Evolutionary conservation across 352 stramenopile species (phyloP).

Genomic region (Blastocystis sp.): DNA sequence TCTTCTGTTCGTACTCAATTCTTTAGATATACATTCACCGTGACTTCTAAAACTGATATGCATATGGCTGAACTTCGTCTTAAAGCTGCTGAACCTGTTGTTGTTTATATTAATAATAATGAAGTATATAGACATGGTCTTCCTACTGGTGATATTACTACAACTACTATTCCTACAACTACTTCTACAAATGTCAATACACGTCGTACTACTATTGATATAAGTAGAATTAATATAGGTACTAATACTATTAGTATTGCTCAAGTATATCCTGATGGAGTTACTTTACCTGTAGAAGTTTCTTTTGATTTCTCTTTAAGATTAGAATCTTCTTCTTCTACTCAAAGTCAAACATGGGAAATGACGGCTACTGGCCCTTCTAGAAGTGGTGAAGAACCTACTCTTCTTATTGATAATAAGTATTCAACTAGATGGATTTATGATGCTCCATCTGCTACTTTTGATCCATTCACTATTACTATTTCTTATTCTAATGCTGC

Average conservation of each 20-base stretch:
- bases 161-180: background rate
- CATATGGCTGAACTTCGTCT: background rate
- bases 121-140: background rate
- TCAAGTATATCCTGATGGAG: too few relatives aligned
- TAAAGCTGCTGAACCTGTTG: background rate
- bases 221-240: background rate
- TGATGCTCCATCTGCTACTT: background rate
- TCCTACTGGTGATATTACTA: background rate
- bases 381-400: background rate
- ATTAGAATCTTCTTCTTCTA: background rate
- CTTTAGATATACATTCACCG: background rate
- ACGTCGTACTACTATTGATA: background rate
- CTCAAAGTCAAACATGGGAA: background rate
- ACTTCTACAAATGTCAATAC: background rate
- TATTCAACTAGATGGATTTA: too few relatives aligned
- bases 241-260: background rate
- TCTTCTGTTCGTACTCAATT: background rate
- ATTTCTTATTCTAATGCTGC: background rate
- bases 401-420: conserved; percentile 8
- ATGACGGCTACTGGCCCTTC: background rate
- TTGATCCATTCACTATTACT: background rate
- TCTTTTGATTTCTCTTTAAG: conserved; percentile 13
- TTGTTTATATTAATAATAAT: background rate
- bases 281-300: background rate
- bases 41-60: background rate